Evolutionary conservation across 1,284 basidiomycete genomes (phyloP), one percentile per base, ranked within the genome.

Genomic region (Tilletia caries): DNA sequence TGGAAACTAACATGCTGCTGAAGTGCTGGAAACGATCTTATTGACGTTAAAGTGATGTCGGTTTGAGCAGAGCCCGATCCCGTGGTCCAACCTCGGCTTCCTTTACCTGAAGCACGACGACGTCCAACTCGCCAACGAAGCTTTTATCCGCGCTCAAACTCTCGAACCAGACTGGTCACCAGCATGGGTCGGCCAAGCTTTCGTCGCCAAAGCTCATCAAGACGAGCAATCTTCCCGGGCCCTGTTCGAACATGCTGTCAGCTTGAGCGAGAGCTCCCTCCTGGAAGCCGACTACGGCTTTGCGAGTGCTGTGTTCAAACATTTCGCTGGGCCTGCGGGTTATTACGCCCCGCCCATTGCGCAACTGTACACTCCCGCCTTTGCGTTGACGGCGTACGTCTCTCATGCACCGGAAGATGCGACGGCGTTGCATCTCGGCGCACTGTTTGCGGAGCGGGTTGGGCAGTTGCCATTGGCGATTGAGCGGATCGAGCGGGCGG

Each of bases 151-250:
- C 73, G 92, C 95, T 18, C 95, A 98, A 82, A 90, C 90, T 13
- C 86, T 95, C 25, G 93, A 98, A 85, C 93, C 96, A 1, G 95
- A 98, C 78, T 91, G 90, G 84, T 88, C 91, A 0, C 83, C 89
- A 33, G 90, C 93, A n/a, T 98, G 96, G 96, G 87, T 96, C 18
- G 96, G 95, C 0, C 94, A 95, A 82, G 93, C 90, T 4, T 84
- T 96, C 50, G 86, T 97, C 25, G 93, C 93, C 20, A 87, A 87
- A 18, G 83, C 85, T 52, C 89, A 91, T 70, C 89, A 88, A 0
- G 88, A 91, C 72, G 80, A 87, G 8, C 81, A 84, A 18, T 89
- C 92, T 68, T 89, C 92, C 0, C 85, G 86, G 23, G 87, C 89
- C 8, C 84, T 98, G 64, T 89, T 95, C 64, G 91, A 91, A 71